Evolutionary conservation across 2,329 filamentous ascomycete genomes (phyloP).

Genomic region (Aspergillus novofumigatus): DNA sequence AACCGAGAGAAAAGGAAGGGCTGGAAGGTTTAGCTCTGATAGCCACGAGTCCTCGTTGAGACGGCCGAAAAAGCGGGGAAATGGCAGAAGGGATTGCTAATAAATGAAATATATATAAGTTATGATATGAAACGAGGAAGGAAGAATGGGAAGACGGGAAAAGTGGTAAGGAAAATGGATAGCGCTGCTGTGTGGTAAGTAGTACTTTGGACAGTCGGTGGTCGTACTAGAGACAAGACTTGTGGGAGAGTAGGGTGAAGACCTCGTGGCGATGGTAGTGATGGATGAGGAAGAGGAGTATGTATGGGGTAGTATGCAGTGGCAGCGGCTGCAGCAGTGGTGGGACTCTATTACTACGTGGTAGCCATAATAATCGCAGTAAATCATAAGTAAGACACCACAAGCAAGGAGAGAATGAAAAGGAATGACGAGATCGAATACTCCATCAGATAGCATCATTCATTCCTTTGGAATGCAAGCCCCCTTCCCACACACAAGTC

Average conservation of each 20-base stretch:
- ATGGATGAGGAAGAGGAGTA: background rate
- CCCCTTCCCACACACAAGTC: background rate
- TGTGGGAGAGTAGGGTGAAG: background rate
- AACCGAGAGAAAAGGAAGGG: background rate
- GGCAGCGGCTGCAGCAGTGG: background rate
- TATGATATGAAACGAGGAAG: background rate
- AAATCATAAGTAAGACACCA: background rate
- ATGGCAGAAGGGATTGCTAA: background rate
- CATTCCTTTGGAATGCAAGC: background rate
- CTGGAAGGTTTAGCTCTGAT: background rate
- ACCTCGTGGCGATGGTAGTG: background rate
- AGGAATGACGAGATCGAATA: constrained; percentile 1
- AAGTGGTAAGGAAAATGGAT: background rate
- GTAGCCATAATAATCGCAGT: background rate
- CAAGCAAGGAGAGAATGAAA: background rate
- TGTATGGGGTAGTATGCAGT: background rate
- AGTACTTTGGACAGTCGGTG: background rate
- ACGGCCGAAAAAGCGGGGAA: background rate
- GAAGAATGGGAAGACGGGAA: background rate
- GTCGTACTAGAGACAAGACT: too few species aligned
- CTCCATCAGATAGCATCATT: background rate
- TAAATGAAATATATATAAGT: background rate
- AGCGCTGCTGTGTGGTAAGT: background rate
- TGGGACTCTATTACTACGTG: background rate
- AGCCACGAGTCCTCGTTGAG: background rate